Base-by-base conservation (phyloP, 495 filamentous ascomycete genomes). In the Ascodesmis nigricans region DNA sequence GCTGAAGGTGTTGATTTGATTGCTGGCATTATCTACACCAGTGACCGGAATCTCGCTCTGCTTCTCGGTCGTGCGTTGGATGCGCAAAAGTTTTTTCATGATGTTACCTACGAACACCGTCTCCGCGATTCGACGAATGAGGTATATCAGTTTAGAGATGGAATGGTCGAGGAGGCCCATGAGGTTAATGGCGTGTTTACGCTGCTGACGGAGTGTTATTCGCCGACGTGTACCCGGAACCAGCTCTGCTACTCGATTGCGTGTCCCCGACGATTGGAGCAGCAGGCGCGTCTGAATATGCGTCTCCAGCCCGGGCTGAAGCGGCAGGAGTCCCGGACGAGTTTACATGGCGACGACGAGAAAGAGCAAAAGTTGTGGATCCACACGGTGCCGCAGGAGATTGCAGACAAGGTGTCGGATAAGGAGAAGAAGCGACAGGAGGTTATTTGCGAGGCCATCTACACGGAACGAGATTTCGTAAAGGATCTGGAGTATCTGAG, bases 301-400 rank as follows among this genome's bases (percentile, higher is more conserved):
- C 84, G 91, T 54, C 75, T 78, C 41, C 79, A 83, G 46, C 77
- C 78, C 15, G 82, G 81, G 16, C 59, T 99, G 35, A 79, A 73
- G 52, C 67, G 79, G 23, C 74, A 82, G 39, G 75, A 81, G 27
- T 79, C 75, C 13, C 69, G 74, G 30, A 64, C 69, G 14, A 83
- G 77, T 63, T 63, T 95, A 44, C 81, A 91, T 47, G 78, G 78
- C 40, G 71, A 64, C 26, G 81, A 87, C 30, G 71, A 83, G 53
- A 84, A 95, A 51, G 82, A 95, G 46, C 87, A 95, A 56, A 95
- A 95, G 54, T 66, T 99, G 28, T 99, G 90, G 90, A 99, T 99
- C 56, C 93, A 93, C 52, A 92, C 80, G 33, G 90, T 99, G 13
- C 73, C 83, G 0, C 83, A 95, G 55, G 90, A 95, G 53, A 59